These are phyloP conservation scores for Yamadazyma trypodendri DNA, from an alignment of 1,139 yeast species.

Conservation along the genomic window DNA sequence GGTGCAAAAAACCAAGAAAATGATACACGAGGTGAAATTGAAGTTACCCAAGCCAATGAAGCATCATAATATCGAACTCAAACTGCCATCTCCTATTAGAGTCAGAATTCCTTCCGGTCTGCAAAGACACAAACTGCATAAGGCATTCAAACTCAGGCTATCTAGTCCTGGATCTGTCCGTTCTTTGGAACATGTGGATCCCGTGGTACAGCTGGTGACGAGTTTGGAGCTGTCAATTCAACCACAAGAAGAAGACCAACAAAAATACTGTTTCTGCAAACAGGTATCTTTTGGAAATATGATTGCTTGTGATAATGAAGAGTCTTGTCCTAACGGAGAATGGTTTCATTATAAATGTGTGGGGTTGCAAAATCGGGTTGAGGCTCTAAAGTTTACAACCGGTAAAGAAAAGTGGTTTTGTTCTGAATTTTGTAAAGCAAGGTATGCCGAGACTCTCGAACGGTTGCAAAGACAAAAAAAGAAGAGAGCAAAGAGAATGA, in stretches of 20 bases:
- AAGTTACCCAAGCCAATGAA: constrained; percentile 21
- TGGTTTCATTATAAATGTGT: constrained; percentile 54
- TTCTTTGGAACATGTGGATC: no score
- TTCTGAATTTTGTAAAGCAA: constrained; percentile 31
- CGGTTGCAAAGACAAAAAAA: constrained; percentile 19
- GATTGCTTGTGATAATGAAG: constrained; percentile 48
- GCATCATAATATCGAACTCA: constrained; percentile 2
- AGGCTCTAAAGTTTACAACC: constrained; percentile 36
- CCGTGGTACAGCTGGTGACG: no score
- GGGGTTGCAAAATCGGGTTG: constrained; percentile 40
- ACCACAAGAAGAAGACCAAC: constrained; percentile 19
- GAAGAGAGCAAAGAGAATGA: constrained; percentile 9
- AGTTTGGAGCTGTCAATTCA: no score
- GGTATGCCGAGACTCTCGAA: constrained; percentile 13
- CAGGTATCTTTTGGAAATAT: constrained; percentile 47
- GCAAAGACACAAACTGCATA: background rate
- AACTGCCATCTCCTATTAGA: background rate
- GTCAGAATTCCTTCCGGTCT: background rate
- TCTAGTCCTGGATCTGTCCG: no score
- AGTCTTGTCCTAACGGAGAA: constrained; percentile 45
- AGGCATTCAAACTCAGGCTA: no score
- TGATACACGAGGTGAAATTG: constrained; percentile 25
- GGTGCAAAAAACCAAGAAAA: constrained; percentile 10
- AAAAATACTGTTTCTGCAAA: constrained; percentile 41
- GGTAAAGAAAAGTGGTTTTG: constrained; percentile 45